Conservation (phyloP, 148 eudicot species). For the Amaranthus hypochondriacus region DNA sequence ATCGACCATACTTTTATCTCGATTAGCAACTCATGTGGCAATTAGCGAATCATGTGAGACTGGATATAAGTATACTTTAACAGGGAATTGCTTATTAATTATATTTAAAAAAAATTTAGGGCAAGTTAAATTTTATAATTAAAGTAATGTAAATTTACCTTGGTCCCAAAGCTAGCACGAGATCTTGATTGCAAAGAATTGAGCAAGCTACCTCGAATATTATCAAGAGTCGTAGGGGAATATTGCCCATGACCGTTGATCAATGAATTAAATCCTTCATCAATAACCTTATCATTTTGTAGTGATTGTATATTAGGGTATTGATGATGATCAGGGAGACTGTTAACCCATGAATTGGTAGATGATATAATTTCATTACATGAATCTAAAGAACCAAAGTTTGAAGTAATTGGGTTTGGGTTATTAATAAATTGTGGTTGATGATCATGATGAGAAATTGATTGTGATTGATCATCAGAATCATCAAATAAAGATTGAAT, state of each 20-base stretch:
- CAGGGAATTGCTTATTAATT: not conserved
- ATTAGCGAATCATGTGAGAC: no score
- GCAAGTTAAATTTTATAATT: not conserved
- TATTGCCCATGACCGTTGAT: conserved; percentile 8
- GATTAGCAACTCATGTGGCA: no score
- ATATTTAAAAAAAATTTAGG: not conserved
- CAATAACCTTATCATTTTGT: conserved; percentile 12
- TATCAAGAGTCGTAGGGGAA: conserved; percentile 12
- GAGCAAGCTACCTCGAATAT: conserved; percentile 25
- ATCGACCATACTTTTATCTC: no score
- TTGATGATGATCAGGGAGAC: not conserved
- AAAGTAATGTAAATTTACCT: conserved; percentile 29
- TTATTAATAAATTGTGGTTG: conserved; percentile 15
- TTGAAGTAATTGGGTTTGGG: conserved; percentile 25
- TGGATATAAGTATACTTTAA: no score
- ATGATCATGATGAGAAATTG: conserved; percentile 5
- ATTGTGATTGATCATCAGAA: conserved; percentile 16
- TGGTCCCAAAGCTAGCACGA: conserved; percentile 20
- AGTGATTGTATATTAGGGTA: not conserved
- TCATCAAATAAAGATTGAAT: conserved; percentile 46
- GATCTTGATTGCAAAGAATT: conserved; percentile 35
- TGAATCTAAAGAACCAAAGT: conserved; percentile 12
- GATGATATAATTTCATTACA: conserved; percentile 6
- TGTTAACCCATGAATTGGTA: conserved; percentile 9
- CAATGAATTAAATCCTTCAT: conserved; percentile 9